phyloP scores from a whole-genome alignment of 768 basidiomycete genomes.

The Pilatotrama ljubarskyi region DNA sequence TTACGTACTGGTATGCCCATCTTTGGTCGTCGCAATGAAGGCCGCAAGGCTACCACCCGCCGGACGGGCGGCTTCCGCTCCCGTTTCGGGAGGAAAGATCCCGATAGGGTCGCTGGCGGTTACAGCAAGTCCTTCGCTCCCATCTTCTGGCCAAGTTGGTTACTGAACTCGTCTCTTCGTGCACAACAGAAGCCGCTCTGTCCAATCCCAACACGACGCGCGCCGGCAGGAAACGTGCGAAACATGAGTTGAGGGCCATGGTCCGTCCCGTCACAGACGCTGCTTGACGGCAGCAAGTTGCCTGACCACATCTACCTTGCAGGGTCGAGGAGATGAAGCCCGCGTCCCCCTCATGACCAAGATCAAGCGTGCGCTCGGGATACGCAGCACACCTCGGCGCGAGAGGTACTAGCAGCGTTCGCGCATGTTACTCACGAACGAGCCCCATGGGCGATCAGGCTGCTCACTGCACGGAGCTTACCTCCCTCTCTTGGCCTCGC shows the following conservation, averaged over 20 bases:
- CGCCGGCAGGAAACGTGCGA: slow-evolving; percentile 46
- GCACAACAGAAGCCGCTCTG: slow-evolving; percentile 46
- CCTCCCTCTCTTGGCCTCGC: too few species aligned
- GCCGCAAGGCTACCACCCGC: slow-evolving; percentile 11
- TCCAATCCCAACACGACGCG: slow-evolving; percentile 52
- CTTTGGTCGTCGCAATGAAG: background rate
- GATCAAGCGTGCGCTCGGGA: slow-evolving; percentile 53
- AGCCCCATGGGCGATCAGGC: too few species aligned
- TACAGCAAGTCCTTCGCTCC: slow-evolving; percentile 39
- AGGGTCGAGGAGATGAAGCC: slow-evolving; percentile 44
- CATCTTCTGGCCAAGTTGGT: background rate
- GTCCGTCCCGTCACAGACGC: slow-evolving; percentile 32
- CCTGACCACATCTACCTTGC: background rate
- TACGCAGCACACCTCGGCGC: slow-evolving; percentile 45
- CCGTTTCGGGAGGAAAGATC: slow-evolving; percentile 33
- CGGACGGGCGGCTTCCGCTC: slow-evolving; percentile 14
- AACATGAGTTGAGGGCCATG: slow-evolving; percentile 46
- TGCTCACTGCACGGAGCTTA: too few species aligned
- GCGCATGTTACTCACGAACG: background rate
- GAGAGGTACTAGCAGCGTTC: slow-evolving; percentile 9
- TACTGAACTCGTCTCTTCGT: slow-evolving; percentile 12
- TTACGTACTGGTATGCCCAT: slow-evolving; percentile 6
- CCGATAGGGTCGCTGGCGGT: slow-evolving; percentile 48
- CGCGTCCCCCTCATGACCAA: slow-evolving; percentile 54
- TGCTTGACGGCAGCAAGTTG: background rate